A percentile compares a stretch with the other conserved stretches of the same genome.
Conservation (phyloP, 1,284 basidiomycete genomes). For the Coriolopsis trogii region DNA sequence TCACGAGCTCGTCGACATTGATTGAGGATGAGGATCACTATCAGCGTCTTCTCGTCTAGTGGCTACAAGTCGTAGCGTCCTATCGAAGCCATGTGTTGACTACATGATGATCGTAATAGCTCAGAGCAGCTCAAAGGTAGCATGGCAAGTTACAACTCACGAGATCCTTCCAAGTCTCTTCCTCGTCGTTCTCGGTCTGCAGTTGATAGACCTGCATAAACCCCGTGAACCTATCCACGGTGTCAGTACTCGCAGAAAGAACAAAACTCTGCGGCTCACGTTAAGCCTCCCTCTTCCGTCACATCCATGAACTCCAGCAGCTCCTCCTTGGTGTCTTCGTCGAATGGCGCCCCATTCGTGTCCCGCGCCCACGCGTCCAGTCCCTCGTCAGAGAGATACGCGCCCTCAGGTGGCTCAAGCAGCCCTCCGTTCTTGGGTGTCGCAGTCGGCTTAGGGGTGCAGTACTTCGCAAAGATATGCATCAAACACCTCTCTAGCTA, state of each 20-base stretch:
- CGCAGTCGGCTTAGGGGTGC: conserved; percentile 47
- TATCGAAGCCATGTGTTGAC: conserved; percentile 77
- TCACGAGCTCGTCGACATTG: conserved; percentile 2
- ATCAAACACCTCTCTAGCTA: conserved; percentile 66
- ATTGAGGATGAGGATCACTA: conserved; percentile 17
- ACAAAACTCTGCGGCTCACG: conserved; percentile 47
- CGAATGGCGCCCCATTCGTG: conserved; percentile 75
- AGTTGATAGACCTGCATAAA: conserved; percentile 81
- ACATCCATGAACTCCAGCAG: conserved; percentile 75
- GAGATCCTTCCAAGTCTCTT: conserved; percentile 81
- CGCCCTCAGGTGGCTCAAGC: conserved; percentile 55
- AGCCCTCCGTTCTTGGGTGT: conserved; percentile 31
- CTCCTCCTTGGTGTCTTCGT: conserved; percentile 76
- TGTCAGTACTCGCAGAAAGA: neutral
- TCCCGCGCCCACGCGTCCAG: conserved; percentile 75
- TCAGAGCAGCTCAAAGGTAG: neutral
- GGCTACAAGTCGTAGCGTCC: conserved; percentile 59
- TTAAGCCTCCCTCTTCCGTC: conserved; percentile 69
- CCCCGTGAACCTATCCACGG: conserved; percentile 75
- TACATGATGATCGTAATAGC: conserved; percentile 27
- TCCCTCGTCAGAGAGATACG: conserved; percentile 58
- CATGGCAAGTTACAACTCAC: conserved; percentile 52
- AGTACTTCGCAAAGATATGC: conserved; percentile 77
- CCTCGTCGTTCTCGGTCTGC: conserved; percentile 80
- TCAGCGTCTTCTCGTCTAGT: conserved; percentile 56